These are phyloP conservation scores for Aspergillus ibericus DNA, from an alignment of 2,329 filamentous ascomycete species.

Conservation along the genomic window DNA sequence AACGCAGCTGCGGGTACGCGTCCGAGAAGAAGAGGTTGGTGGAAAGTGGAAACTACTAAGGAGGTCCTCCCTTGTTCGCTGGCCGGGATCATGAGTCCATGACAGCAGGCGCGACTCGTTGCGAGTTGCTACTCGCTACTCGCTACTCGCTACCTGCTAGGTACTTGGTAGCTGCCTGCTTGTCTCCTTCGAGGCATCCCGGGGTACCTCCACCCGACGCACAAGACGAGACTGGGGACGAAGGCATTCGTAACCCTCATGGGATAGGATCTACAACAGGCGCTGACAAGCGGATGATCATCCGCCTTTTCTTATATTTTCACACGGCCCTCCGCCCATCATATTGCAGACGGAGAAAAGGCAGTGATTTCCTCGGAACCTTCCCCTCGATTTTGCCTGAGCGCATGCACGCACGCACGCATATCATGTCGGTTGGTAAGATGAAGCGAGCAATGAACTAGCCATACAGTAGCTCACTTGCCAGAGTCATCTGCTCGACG, in stretches of 20 bases:
- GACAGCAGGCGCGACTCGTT: neutral
- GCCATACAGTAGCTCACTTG: neutral
- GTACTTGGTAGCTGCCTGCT: neutral
- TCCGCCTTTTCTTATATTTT: slow-evolving; percentile 3
- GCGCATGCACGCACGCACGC: neutral
- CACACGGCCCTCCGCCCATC: neutral
- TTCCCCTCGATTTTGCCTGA: neutral
- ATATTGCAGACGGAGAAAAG: slow-evolving; percentile 5
- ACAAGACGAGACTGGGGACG: neutral
- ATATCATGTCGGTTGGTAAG: neutral
- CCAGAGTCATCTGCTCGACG: neutral
- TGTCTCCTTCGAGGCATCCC: neutral
- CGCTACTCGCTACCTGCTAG: too few species aligned
- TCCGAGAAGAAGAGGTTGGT: slow-evolving; percentile 7
- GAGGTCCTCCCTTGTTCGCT: neutral
- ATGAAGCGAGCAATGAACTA: neutral
- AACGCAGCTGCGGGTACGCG: slow-evolving; percentile 21
- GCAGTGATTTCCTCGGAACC: slow-evolving; percentile 11
- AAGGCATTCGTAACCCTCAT: neutral
- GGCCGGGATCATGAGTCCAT: neutral
- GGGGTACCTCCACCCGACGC: neutral
- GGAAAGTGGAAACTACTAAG: slow-evolving; percentile 3
- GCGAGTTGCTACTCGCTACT: too few species aligned
- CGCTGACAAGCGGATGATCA: slow-evolving; percentile 10
- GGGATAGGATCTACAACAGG: slow-evolving; percentile 4